Evolutionary conservation across 768 basidiomycete genomes (phyloP).

Genomic region (Leccinum subgranulosum): DNA sequence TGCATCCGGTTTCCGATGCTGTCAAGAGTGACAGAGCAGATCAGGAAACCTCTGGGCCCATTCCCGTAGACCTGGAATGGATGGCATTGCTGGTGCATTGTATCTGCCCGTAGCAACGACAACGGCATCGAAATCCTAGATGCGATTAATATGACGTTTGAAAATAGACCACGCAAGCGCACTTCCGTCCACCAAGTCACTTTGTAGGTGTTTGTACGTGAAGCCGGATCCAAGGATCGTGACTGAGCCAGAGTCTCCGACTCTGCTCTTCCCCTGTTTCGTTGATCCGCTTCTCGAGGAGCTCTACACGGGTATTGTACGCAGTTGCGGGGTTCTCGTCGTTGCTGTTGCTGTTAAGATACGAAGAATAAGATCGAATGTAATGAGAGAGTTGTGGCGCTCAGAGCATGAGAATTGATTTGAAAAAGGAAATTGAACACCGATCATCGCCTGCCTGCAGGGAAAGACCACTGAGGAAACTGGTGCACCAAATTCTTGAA

Average conservation of each 20-base stretch:
- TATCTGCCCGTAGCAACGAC: conserved; percentile 10
- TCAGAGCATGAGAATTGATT: background rate
- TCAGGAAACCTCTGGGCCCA: conserved; percentile 31
- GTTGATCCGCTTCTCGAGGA: conserved; percentile 38
- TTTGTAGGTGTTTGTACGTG: conserved; percentile 15
- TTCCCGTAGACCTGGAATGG: conserved; percentile 10
- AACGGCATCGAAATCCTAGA: conserved; percentile 17
- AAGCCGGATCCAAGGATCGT: conserved; percentile 6
- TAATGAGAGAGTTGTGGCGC: conserved; percentile 34
- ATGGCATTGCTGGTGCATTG: conserved; percentile 12
- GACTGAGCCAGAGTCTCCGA: conserved; percentile 15
- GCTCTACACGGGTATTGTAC: conserved; percentile 49
- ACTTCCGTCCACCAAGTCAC: conserved; percentile 33
- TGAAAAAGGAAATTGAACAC: background rate
- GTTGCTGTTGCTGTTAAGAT: conserved; percentile 20
- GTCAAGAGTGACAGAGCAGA: conserved; percentile 37
- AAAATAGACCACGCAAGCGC: background rate
- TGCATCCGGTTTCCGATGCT: conserved; percentile 39
- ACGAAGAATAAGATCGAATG: conserved; percentile 14
- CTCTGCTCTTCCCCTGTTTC: conserved; percentile 5
- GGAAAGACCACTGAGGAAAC: conserved; percentile 18
- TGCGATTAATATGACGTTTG: background rate
- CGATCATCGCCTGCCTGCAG: conserved; percentile 12
- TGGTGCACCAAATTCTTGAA: background rate
- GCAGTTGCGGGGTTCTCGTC: conserved; percentile 37